Percentiles rank a stretch among this genome's conserved stretches.
phyloP scores from a whole-genome alignment of 108 stramenopile genomes.

The Nitzschia sp. region DNA sequence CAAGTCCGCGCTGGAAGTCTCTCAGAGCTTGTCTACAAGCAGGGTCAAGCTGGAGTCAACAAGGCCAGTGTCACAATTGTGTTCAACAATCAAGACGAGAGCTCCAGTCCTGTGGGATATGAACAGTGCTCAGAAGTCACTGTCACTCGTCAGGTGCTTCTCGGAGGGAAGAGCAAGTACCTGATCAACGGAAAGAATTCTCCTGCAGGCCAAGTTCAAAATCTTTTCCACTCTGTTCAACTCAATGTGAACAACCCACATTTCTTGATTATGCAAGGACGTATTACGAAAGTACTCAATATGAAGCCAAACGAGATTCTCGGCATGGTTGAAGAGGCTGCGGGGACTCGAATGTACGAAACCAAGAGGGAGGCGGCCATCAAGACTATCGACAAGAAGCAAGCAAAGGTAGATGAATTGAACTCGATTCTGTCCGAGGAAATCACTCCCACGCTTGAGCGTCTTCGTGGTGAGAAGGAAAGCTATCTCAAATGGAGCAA shows the following conservation, averaged over 20 bases:
- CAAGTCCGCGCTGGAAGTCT: slow-evolving; percentile 97
- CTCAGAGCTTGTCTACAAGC: slow-evolving; percentile 99
- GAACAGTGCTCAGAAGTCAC: slow-evolving; percentile 90
- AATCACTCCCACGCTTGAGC: slow-evolving; percentile 96
- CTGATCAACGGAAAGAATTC: slow-evolving; percentile 94
- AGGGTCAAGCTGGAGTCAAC: slow-evolving; percentile 98
- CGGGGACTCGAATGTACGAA: slow-evolving; percentile 99
- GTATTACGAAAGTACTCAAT: slow-evolving; percentile 98
- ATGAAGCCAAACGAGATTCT: slow-evolving; percentile 99
- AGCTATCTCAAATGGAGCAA: slow-evolving; percentile 93
- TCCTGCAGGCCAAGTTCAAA: slow-evolving; percentile 92
- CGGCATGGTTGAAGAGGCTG: slow-evolving; percentile 99
- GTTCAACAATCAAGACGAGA: slow-evolving; percentile 93
- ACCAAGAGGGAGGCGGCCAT: slow-evolving; percentile 92
- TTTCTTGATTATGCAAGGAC: slow-evolving; percentile 99
- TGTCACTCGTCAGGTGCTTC: slow-evolving; percentile 94
- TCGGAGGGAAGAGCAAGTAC: slow-evolving; percentile 98
- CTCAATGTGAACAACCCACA: slow-evolving; percentile 99
- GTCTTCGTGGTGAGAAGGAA: slow-evolving; percentile 92
- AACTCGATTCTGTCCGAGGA: slow-evolving; percentile 91
- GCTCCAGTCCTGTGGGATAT: slow-evolving; percentile 91
- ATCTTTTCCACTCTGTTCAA: slow-evolving; percentile 99
- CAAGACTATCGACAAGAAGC: slow-evolving; percentile 98
- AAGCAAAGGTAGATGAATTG: slow-evolving; percentile 96
- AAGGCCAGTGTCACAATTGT: slow-evolving; percentile 96